Percentiles rank a stretch among this genome's conserved stretches.
These are phyloP conservation scores for Globisporangium orthogonon DNA, from an alignment of 352 stramenopile species.

Conservation along the genomic window DNA sequence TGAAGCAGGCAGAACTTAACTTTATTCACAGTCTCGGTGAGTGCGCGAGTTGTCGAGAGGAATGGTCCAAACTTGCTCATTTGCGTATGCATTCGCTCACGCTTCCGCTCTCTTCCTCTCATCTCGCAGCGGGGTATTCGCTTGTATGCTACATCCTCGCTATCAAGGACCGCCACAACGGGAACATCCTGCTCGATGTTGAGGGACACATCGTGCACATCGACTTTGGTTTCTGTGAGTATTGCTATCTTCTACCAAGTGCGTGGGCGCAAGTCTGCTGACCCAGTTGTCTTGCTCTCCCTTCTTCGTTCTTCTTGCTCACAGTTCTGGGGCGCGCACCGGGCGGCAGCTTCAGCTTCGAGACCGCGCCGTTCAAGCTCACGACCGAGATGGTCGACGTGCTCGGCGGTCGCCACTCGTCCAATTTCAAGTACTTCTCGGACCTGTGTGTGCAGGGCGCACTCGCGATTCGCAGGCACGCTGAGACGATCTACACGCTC, in stretches of 20 bases:
- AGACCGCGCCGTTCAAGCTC: conserved; percentile 96
- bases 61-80: not conserved
- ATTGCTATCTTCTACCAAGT: not conserved
- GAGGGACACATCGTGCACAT: conserved; percentile 97
- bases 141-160: conserved; percentile 97
- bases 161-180: conserved; percentile 99
- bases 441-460: conserved; percentile 93
- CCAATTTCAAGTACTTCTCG: conserved; percentile 91
- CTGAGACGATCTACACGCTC: conserved; percentile 91
- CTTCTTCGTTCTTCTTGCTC: too few species aligned
- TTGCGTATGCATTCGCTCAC: not conserved
- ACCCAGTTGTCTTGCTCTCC: too few species aligned
- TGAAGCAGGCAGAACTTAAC: conserved; percentile 67
- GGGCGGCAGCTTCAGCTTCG: conserved; percentile 92
- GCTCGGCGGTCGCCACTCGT: conserved; percentile 88
- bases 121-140: conserved; percentile 92
- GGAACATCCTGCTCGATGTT: conserved; percentile 98
- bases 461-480: conserved; percentile 88
- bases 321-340: conserved; percentile 71
- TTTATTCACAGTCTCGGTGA: conserved; percentile 83
- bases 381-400: conserved; percentile 94
- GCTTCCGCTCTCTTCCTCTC: not conserved
- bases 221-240: conserved; percentile 97
- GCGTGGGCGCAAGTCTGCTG: not conserved
- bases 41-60: conserved; percentile 5